Percentiles rank a stretch among this genome's conserved stretches.
Conservation (phyloP, 2,329 filamentous ascomycete species). For the Cordyceps pruinosa region DNA sequence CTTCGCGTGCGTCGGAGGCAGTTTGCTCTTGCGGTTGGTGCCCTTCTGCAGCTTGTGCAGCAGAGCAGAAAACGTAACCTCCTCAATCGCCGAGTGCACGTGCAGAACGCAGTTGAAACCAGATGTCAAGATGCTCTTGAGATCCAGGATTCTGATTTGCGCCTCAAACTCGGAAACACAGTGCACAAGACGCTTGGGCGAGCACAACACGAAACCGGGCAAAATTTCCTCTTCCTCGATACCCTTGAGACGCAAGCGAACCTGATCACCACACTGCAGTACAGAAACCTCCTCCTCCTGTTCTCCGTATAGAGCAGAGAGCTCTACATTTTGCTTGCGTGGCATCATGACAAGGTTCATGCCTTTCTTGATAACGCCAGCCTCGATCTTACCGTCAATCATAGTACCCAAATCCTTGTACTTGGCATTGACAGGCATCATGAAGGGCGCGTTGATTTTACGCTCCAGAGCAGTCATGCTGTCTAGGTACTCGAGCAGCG, state of each 20-base stretch:
- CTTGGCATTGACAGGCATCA: conserved; percentile 97
- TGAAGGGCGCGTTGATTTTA: conserved; percentile 95
- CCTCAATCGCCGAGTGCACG: conserved; percentile 94
- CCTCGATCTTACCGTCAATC: conserved; percentile 95
- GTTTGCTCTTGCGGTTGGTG: conserved; percentile 88
- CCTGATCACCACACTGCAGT: conserved; percentile 88
- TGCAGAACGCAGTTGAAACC: conserved; percentile 98
- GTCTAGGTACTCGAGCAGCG: conserved; percentile 92
- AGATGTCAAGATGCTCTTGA: conserved; percentile 88
- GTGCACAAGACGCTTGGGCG: conserved; percentile 87
- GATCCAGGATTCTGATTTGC: conserved; percentile 88
- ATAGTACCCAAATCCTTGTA: conserved; percentile 97
- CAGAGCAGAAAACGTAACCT: conserved; percentile 83
- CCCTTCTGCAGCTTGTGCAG: conserved; percentile 95
- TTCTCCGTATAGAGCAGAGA: conserved; percentile 86
- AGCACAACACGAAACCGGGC: conserved; percentile 93
- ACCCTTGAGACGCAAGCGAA: conserved; percentile 84
- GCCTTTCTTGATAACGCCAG: conserved; percentile 87
- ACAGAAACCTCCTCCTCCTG: conserved; percentile 83
- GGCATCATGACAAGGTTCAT: conserved; percentile 90
- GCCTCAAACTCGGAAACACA: conserved; percentile 87
- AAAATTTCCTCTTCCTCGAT: conserved; percentile 96
- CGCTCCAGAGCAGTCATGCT: conserved; percentile 87
- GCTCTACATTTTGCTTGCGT: conserved; percentile 72
- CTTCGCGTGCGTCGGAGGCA: conserved; percentile 84